A percentile compares a stretch with the other conserved stretches of the same genome.
These are phyloP conservation scores for Trypanosoma boissoni DNA, from an alignment of 208 protist genomes.

Conservation along the genomic window DNA sequence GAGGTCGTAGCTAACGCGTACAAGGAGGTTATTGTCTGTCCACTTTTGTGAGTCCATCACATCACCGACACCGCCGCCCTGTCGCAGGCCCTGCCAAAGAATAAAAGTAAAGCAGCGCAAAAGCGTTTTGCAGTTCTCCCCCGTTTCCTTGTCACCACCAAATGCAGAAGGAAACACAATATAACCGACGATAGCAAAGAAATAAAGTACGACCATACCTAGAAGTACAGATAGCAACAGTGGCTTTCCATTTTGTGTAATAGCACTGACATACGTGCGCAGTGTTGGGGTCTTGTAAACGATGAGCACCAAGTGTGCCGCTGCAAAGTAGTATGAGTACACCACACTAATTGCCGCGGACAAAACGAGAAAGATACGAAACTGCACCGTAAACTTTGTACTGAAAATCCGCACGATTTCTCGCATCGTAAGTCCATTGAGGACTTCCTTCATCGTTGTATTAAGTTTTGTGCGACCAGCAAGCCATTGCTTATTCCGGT, in stretches of 20 bases:
- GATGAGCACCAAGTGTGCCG: conserved; percentile 67
- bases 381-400: conserved; percentile 46
- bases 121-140: conserved; percentile 60
- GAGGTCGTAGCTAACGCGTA: conserved; percentile 82
- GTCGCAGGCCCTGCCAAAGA: conserved; percentile 68
- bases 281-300: conserved; percentile 74
- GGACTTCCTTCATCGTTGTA: conserved; percentile 48
- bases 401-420: conserved; percentile 43
- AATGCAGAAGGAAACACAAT: conserved; percentile 56
- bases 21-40: conserved; percentile 38
- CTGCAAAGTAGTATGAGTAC: conserved; percentile 69
- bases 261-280: conserved; percentile 70
- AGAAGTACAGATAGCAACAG: conserved; percentile 64
- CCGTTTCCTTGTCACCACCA: conserved; percentile 31
- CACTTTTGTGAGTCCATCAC: conserved; percentile 69
- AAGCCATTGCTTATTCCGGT: conserved; percentile 51
- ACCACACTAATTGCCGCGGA: conserved; percentile 56
- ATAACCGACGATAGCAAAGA: conserved; percentile 81
- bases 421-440: conserved; percentile 34
- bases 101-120: conserved; percentile 76
- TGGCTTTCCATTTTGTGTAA: conserved; percentile 79
- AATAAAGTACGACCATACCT: conserved; percentile 72
- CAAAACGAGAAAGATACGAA: conserved; percentile 50
- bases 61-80: conserved; percentile 78
- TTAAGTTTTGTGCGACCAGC: conserved; percentile 39